Base-by-base conservation (phyloP, 2,329 filamentous ascomycete genomes). In the Colletotrichum sidae region DNA sequence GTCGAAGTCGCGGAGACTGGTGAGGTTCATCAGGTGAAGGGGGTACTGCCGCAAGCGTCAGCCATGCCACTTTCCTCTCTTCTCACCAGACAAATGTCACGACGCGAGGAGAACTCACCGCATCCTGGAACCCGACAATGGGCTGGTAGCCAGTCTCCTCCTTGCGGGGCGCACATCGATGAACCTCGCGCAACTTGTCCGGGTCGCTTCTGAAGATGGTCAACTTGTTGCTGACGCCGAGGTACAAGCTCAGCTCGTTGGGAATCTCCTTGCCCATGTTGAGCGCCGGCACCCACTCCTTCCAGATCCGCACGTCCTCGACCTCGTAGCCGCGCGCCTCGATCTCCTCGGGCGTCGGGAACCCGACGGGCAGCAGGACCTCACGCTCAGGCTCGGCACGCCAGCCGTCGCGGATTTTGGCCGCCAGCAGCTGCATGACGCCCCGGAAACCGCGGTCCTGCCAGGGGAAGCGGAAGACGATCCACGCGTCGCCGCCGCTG, bases 191-290 rank as follows among this genome's bases (percentile, higher is more conserved):
- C 56, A 86, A 77, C 47, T 80, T 80, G 1, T 73, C 76, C 12
- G 87, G 85, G 72, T 92, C 87, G 68, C 91, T 82, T 64, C 91
- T 84, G 78, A 94, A 93, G 34, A 95, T 75, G 8, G 84, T 87
- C 34, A 95, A 78, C 55, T 85, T 85, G 65, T 90, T 88, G 70
- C 85, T 86, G 47, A 90, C 85, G 8, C 91, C 91, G 6, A 94
- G 81, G 63, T 90, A 92, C 59, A 83, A 83, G 68, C 82, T 81
- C 60, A 94, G 78, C 75, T 92, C 89, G 1, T 77, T 76, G 5
- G 91, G 86, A 12, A 91, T 74, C 55, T 91, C 88, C 34, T 76
- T 76, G 44, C 79, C 80, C 79, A 90, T 78, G 71, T 90, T 87
- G 64, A 90, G 79, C 2, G 86, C 86, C 38, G 70, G 77, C 10